These are phyloP conservation scores for Pseudocercospora pini-densiflorae DNA, from an alignment of 2,329 filamentous ascomycete genomes.

Conservation along the genomic window DNA sequence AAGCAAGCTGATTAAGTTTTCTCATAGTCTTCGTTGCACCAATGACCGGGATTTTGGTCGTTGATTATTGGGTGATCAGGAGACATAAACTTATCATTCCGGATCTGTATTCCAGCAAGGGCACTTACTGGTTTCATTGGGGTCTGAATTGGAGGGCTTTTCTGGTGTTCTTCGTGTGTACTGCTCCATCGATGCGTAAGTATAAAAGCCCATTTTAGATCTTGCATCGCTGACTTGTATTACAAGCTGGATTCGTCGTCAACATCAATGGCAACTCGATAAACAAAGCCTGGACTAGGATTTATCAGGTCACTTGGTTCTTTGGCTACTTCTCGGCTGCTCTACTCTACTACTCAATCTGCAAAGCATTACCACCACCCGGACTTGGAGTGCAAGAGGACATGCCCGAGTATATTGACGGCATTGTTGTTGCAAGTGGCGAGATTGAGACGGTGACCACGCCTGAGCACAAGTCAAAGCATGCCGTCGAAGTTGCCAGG, in stretches of 20 bases:
- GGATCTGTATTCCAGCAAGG: conserved; percentile 31
- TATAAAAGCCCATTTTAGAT: not conserved
- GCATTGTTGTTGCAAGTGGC: not conserved
- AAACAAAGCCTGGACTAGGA: conserved; percentile 1
- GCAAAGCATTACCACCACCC: conserved; percentile 1
- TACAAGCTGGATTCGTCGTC: not conserved
- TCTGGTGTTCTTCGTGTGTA: not conserved
- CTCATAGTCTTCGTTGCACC: conserved; percentile 34
- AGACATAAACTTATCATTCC: conserved; percentile 32
- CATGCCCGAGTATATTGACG: not conserved
- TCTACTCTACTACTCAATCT: conserved; percentile 5
- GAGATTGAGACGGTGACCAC: not conserved
- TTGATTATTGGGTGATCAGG: conserved; percentile 37
- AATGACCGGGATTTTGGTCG: conserved; percentile 30
- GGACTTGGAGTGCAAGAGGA: conserved; percentile 10
- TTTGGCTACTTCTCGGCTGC: conserved; percentile 10
- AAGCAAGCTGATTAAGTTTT: not conserved
- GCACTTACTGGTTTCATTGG: conserved; percentile 34
- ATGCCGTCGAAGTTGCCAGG: not conserved
- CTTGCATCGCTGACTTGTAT: not conserved
- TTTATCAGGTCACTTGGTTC: conserved; percentile 17
- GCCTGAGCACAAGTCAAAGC: not conserved
- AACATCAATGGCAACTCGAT: conserved; percentile 8
- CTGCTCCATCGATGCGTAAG: not conserved
- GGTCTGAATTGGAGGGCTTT: conserved; percentile 34